Conservation (phyloP, 345 rosid genomes). For the Alliaria petiolata region DNA sequence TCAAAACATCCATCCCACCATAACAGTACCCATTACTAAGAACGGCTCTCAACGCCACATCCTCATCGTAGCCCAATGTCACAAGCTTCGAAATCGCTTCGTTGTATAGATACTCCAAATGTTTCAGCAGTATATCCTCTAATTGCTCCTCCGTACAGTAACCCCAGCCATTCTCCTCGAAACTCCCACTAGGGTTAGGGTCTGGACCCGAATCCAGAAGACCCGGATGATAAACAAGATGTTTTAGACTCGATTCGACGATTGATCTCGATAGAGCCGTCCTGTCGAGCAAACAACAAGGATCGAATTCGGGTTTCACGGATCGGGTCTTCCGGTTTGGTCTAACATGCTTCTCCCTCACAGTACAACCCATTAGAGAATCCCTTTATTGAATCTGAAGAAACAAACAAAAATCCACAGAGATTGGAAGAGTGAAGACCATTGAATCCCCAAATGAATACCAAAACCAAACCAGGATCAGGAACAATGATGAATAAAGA, state of each 20-base stretch:
- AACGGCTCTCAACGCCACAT: conserved; percentile 67
- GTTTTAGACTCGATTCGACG: conserved; percentile 59
- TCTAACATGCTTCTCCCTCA: conserved; percentile 57
- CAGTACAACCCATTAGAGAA: conserved; percentile 58
- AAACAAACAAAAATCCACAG: background rate
- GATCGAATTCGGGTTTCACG: conserved; percentile 56
- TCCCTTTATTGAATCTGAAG: background rate
- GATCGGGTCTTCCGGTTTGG: conserved; percentile 59
- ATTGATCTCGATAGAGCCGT: conserved; percentile 47
- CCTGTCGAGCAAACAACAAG: conserved; percentile 45
- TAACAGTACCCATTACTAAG: conserved; percentile 79
- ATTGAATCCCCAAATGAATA: conserved; percentile 15
- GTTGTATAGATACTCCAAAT: conserved; percentile 53
- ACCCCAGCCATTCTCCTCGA: conserved; percentile 72
- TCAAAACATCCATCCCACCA: conserved; percentile 84
- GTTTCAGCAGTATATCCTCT: conserved; percentile 65
- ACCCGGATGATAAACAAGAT: conserved; percentile 45
- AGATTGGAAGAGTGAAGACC: conserved; percentile 13
- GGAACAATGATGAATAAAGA: background rate
- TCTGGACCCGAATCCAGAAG: conserved; percentile 38
- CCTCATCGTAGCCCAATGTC: conserved; percentile 65
- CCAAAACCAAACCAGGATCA: conserved; percentile 1
- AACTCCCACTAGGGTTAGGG: conserved; percentile 29
- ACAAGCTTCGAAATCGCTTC: conserved; percentile 75
- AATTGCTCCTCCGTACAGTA: conserved; percentile 86